Percentiles rank a stretch among this genome's conserved stretches.
phyloP scores from a whole-genome alignment of 202 grass and related monocot species.

The Setaria italica region DNA sequence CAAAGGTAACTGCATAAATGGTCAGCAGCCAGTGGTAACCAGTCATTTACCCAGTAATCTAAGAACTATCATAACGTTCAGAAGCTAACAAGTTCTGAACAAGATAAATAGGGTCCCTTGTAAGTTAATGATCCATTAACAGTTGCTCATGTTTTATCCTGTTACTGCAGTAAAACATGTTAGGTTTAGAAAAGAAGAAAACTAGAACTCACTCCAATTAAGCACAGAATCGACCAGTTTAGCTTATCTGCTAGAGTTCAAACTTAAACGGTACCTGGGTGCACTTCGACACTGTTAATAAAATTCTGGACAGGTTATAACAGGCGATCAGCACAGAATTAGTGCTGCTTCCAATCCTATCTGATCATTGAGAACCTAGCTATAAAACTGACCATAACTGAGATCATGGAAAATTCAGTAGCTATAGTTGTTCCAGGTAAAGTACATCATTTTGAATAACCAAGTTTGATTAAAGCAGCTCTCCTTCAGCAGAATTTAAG shows the following conservation, averaged over 20 bases:
- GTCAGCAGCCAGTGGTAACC: background rate
- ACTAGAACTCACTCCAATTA: background rate
- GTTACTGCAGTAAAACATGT: background rate
- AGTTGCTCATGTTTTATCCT: background rate
- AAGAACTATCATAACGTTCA: background rate
- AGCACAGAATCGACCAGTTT: background rate
- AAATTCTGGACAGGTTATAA: background rate
- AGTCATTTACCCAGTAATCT: background rate
- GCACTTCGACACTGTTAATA: background rate
- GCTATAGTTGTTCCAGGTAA: background rate
- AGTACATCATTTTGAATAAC: background rate
- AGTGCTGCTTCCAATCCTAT: background rate
- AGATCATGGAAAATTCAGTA: background rate
- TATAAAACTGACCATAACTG: background rate
- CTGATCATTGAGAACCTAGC: background rate
- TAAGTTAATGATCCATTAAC: background rate
- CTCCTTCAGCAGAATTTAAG: background rate
- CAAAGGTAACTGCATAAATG: background rate
- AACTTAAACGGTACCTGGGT: background rate
- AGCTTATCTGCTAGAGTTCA: background rate
- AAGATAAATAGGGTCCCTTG: background rate
- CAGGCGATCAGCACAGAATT: background rate
- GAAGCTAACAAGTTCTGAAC: slow-evolving; percentile 1
- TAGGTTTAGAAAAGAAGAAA: background rate
- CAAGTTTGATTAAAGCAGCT: background rate